These are phyloP conservation scores for Huntiella omanensis DNA, from an alignment of 2,329 filamentous ascomycete genomes.

Conservation along the genomic window DNA sequence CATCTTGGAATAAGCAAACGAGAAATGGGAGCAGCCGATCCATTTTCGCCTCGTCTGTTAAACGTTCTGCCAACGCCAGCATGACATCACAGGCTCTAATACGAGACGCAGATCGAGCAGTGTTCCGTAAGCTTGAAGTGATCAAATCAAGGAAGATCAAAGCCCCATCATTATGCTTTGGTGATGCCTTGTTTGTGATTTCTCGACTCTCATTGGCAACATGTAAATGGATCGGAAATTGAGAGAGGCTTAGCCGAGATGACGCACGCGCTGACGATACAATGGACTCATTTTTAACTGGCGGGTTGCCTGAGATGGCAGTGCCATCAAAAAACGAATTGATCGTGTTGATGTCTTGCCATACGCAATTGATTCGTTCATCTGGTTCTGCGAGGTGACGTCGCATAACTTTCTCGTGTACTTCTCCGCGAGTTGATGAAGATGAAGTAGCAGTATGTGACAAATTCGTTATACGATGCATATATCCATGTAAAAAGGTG, in stretches of 20 bases:
- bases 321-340: constrained; percentile 61
- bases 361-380: constrained; percentile 83
- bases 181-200: constrained; percentile 39
- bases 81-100: constrained; percentile 81
- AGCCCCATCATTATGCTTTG: constrained; percentile 66
- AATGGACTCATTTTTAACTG: constrained; percentile 11
- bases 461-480: constrained; percentile 86
- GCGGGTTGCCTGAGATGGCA: constrained; percentile 17
- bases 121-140: constrained; percentile 74
- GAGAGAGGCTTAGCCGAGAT: constrained; percentile 32
- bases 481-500: constrained; percentile 91
- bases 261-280: constrained; percentile 7
- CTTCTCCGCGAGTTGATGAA: constrained; percentile 15
- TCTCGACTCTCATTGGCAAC: constrained; percentile 70
- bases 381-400: constrained; percentile 70
- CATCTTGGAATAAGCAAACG: constrained; percentile 64
- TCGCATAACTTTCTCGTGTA: neutral
- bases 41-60: constrained; percentile 90
- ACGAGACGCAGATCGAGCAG: constrained; percentile 70
- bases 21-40: constrained; percentile 86
- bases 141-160: constrained; percentile 81
- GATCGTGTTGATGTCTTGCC: constrained; percentile 92
- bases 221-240: constrained; percentile 69
- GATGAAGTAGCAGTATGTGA: constrained; percentile 23
- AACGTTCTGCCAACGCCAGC: constrained; percentile 71